Percentiles rank a stretch among this genome's conserved stretches.
Conservation (phyloP, 306 rosid species). For the Dalbergia oliveri region DNA sequence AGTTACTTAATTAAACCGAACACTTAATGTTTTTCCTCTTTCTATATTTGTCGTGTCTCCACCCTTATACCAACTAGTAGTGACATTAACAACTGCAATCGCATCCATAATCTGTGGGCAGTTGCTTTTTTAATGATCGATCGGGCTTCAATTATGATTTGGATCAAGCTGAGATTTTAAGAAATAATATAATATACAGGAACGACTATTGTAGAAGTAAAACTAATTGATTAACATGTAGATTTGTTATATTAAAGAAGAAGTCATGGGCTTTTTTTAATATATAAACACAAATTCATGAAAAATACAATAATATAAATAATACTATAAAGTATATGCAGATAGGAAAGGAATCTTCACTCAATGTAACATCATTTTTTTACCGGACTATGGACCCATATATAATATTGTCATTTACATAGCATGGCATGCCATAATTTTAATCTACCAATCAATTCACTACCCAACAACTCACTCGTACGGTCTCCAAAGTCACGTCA, state of each 20-base stretch:
- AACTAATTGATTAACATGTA: no score
- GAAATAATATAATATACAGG: background rate
- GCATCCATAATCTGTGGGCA: background rate
- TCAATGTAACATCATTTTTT: no score
- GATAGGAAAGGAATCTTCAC: no score
- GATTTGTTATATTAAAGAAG: no score
- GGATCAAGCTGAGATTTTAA: conserved; percentile 11
- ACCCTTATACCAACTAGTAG: background rate
- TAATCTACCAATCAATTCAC: background rate
- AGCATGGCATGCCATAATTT: background rate
- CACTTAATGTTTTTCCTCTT: conserved; percentile 9
- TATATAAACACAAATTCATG: no score
- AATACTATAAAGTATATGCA: no score
- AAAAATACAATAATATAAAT: background rate
- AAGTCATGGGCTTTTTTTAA: no score
- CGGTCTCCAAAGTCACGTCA: no score
- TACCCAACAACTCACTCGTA: background rate
- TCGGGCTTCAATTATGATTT: conserved; percentile 13
- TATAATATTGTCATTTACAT: no score
- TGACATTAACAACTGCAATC: conserved; percentile 9
- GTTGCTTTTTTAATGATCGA: background rate
- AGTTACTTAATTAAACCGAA: conserved; percentile 25
- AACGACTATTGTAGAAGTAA: background rate
- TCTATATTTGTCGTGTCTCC: background rate
- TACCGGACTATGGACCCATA: no score